A percentile compares a stretch with the other conserved stretches of the same genome.
Conservation (phyloP, 495 filamentous ascomycete genomes). For the Podospora pseudoanserina region DNA sequence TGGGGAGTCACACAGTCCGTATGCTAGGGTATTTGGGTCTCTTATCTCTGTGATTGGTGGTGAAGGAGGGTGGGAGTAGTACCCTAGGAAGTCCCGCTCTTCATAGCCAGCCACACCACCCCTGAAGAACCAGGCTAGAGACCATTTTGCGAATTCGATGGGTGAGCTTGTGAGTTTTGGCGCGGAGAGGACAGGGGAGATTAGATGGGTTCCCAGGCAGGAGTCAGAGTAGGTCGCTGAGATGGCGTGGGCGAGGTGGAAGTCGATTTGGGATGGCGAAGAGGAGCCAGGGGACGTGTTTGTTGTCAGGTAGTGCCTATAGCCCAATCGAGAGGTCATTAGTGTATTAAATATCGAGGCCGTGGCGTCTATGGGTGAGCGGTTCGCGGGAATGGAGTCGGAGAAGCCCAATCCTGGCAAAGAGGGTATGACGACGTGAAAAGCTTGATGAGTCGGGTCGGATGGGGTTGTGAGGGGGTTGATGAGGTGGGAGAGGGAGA, state of each 20-base stretch:
- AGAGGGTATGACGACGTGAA: constrained; percentile 67
- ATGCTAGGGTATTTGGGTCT: constrained; percentile 49
- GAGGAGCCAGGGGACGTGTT: constrained; percentile 34
- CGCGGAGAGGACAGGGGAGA: constrained; percentile 38
- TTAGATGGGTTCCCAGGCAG: constrained; percentile 63
- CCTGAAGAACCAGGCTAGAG: constrained; percentile 39
- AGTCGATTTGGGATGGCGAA: constrained; percentile 45
- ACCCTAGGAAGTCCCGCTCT: constrained; percentile 33
- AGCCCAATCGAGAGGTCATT: constrained; percentile 60
- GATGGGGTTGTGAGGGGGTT: constrained; percentile 51
- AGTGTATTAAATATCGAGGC: constrained; percentile 60
- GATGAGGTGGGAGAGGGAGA: constrained; percentile 63
- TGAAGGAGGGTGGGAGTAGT: not conserved
- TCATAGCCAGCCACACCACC: constrained; percentile 41
- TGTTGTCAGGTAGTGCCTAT: constrained; percentile 58
- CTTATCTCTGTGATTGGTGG: constrained; percentile 14
- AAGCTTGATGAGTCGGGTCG: constrained; percentile 47
- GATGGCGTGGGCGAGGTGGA: constrained; percentile 54
- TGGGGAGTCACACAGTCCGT: constrained; percentile 53
- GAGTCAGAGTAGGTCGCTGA: constrained; percentile 50
- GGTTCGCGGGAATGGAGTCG: constrained; percentile 49
- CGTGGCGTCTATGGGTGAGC: constrained; percentile 53
- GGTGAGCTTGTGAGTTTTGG: constrained; percentile 35
- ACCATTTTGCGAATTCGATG: constrained; percentile 43
- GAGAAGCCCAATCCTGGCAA: constrained; percentile 73